Conservation (phyloP, 768 basidiomycete species). For the Paxillus ammoniavirescens region DNA sequence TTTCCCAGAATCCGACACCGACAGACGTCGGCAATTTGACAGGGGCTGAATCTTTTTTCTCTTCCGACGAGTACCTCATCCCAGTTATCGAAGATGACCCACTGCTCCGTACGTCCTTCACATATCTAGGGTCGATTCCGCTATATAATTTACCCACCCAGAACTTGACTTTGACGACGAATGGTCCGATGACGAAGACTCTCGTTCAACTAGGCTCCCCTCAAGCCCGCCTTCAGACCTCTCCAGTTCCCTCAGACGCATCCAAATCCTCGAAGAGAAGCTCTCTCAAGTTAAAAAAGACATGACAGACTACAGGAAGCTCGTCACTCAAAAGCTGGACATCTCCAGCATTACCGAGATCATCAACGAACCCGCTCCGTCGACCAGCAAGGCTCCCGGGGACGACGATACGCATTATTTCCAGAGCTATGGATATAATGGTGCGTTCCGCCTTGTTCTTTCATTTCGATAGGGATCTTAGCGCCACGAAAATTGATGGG, state of each 20-base stretch:
- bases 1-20: conserved; percentile 51
- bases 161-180: conserved; percentile 67
- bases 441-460: conserved; percentile 37
- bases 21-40: conserved; percentile 45
- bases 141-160: conserved; percentile 21
- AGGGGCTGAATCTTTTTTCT: conserved; percentile 61
- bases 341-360: conserved; percentile 43
- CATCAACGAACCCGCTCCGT: conserved; percentile 33
- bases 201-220: conserved; percentile 18
- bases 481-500: neutral
- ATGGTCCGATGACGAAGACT: conserved; percentile 70
- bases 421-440: conserved; percentile 84
- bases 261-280: conserved; percentile 60
- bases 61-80: conserved; percentile 75
- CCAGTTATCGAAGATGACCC: conserved; percentile 87
- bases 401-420: conserved; percentile 97
- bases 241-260: conserved; percentile 39
- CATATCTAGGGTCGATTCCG: neutral
- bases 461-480: no score
- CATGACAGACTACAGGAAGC: conserved; percentile 56
- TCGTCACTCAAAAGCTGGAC: conserved; percentile 56
- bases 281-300: conserved; percentile 58
- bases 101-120: conserved; percentile 67
- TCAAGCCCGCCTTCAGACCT: conserved; percentile 29
- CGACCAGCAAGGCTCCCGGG: conserved; percentile 33